Percentiles rank a stretch among this genome's conserved stretches.
phyloP scores from a whole-genome alignment of 106 monocot genomes.

The Dendrobium catenatum region DNA sequence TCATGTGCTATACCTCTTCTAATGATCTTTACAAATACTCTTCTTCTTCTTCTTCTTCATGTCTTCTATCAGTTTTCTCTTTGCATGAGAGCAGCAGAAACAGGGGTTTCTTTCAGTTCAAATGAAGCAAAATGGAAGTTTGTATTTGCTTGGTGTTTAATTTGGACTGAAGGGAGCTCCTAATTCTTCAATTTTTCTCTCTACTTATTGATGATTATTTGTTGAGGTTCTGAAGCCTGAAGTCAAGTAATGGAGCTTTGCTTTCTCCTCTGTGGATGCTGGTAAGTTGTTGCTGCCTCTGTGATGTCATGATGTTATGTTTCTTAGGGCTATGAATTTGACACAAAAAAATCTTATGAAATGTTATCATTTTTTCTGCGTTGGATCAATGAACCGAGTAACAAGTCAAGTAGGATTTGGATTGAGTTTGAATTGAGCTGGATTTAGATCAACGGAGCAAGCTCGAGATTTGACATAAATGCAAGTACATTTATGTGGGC shows the following conservation, averaged over 20 bases:
- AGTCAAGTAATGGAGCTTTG: no score
- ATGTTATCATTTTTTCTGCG: no score
- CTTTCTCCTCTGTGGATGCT: not conserved
- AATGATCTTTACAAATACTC: not conserved
- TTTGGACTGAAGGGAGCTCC: slow-evolving; percentile 11
- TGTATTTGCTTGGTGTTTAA: not conserved
- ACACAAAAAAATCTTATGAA: no score
- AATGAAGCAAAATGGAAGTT: not conserved
- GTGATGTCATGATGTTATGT: no score
- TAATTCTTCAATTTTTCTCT: not conserved
- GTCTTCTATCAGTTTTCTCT: not conserved
- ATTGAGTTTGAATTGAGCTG: no score
- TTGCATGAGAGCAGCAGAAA: not conserved
- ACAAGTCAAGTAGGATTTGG: no score
- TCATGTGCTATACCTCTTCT: not conserved
- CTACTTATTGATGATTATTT: not conserved
- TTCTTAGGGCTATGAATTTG: no score
- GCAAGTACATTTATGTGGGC: no score
- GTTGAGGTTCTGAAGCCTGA: not conserved
- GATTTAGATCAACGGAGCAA: no score
- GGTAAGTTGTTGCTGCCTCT: not conserved
- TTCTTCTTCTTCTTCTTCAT: not conserved
- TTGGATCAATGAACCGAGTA: no score
- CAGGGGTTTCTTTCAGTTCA: slow-evolving; percentile 2
- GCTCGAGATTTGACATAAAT: no score